Percentiles rank a stretch among this genome's conserved stretches.
phyloP scores from a whole-genome alignment of 2,329 filamentous ascomycete genomes.

The Huntiella decipiens region DNA sequence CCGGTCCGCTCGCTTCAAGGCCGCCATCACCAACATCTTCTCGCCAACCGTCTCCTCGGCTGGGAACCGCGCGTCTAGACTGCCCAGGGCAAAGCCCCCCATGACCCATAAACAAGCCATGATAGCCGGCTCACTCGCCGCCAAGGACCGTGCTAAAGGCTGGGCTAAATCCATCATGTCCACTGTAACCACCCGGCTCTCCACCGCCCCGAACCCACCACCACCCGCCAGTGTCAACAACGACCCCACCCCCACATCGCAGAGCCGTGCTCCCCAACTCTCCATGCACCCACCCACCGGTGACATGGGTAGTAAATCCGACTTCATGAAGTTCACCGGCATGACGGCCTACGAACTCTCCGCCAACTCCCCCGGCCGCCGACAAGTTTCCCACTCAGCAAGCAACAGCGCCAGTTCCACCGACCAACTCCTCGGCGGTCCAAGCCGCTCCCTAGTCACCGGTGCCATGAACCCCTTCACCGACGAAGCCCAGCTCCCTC shows the following conservation, averaged over 20 bases:
- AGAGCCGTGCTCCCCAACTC: not conserved
- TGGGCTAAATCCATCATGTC: conserved; percentile 13
- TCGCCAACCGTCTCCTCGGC: conserved; percentile 13
- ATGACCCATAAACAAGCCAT: conserved; percentile 13
- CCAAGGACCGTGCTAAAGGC: conserved; percentile 17
- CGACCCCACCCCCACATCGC: not conserved
- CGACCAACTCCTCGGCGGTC: conserved; percentile 22
- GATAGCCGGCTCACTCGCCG: conserved; percentile 16
- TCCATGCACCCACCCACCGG: not conserved
- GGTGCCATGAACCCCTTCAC: conserved; percentile 28
- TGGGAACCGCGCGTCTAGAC: conserved; percentile 34
- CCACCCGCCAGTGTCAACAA: not conserved
- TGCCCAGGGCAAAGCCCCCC: conserved; percentile 8
- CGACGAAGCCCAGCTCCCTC: conserved; percentile 25
- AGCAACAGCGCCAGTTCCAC: conserved; percentile 18
- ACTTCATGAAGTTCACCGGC: conserved; percentile 24
- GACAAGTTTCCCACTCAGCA: conserved; percentile 16
- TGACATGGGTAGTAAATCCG: conserved; percentile 18
- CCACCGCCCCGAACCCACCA: not conserved
- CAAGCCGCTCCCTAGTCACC: conserved; percentile 18
- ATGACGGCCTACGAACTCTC: conserved; percentile 25
- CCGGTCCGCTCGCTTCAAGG: conserved; percentile 23
- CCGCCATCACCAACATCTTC: conserved; percentile 17
- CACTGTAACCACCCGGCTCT: not conserved
- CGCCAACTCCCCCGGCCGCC: conserved; percentile 19